Base-by-base conservation (phyloP, 1,139 yeast species). In the Meyerozyma elateridarum region DNA sequence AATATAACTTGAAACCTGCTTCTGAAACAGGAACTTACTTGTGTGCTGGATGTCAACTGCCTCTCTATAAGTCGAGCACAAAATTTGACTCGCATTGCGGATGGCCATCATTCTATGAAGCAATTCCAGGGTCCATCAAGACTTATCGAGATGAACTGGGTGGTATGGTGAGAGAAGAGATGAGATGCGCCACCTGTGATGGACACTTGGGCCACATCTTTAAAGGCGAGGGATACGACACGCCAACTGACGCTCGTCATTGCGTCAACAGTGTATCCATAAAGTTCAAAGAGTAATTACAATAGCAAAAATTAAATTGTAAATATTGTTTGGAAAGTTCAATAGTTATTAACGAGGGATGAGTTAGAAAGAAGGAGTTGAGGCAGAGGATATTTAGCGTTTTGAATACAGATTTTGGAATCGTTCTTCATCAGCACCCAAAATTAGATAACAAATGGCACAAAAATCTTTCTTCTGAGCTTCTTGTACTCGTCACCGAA, bases 41-140 rank as follows among this genome's bases (percentile, higher is more conserved):
- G 35, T 91, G 99, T 61, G 96, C 83, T 1, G 97, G 81, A 8
- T 91, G 98, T 54, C 71, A 68, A 31, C 65, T 73, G 30, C 95
- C 96, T 6, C 61, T 91, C 25, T 91, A 91, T 57, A 71, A 72
- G 41, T 79, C 95, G 21, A 66, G 70, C 28, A 73, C 96, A 9
- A 91, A 91, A 59, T 91, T 93, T 48, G 78, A 81, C 37, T 76
- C 95, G 14, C 88, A 87, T 35, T 91, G 98, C 57, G 98, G 98
- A 3, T 91, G 98, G 98, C 98, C 98, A 0, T 88, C 96, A 0
- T 91, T 91, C 57, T 89, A 80, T 54, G 82, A 85, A 36, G 96
- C 95, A 4, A 63, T 89, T 32, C 94, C 95, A 0, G 89, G 88
- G 0, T 70, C 95, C 2, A 68, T 91, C 29, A 70, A 59, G 19